Evolutionary conservation across 2,329 filamentous ascomycete genomes (phyloP).

Genomic region (Fusarium neocosmosporiellum): DNA sequence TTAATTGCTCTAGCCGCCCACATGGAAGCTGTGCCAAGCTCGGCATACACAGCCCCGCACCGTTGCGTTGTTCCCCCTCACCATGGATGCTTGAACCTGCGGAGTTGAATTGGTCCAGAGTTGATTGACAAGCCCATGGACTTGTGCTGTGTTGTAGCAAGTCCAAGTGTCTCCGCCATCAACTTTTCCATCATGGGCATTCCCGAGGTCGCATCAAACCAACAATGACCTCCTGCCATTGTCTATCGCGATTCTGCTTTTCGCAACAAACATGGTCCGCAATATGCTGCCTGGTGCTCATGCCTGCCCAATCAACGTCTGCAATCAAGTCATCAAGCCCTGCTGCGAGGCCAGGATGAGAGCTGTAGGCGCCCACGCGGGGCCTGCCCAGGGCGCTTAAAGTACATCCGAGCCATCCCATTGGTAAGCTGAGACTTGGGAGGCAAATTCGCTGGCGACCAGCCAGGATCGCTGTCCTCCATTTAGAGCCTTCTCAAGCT

Average conservation of each 20-base stretch:
- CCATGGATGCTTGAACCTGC: background rate
- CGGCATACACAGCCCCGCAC: slow-evolving; percentile 32
- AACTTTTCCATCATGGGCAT: background rate
- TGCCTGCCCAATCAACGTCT: slow-evolving; percentile 23
- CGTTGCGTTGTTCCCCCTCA: slow-evolving; percentile 11
- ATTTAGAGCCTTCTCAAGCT: slow-evolving; percentile 12
- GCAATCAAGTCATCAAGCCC: slow-evolving; percentile 15
- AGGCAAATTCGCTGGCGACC: slow-evolving; percentile 19
- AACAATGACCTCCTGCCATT: background rate
- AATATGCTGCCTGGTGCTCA: background rate
- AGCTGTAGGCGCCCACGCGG: slow-evolving; percentile 34
- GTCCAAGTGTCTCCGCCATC: background rate
- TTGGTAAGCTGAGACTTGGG: slow-evolving; percentile 19
- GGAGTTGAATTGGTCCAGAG: background rate
- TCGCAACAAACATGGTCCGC: background rate
- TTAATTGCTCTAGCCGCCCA: slow-evolving; percentile 34
- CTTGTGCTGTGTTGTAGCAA: background rate
- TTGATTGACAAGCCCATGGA: background rate
- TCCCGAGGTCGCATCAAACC: background rate
- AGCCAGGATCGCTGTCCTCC: slow-evolving; percentile 15
- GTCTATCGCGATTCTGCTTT: background rate
- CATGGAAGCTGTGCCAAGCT: slow-evolving; percentile 30
- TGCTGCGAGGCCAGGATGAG: slow-evolving; percentile 9
- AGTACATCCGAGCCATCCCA: slow-evolving; percentile 6
- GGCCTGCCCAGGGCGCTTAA: slow-evolving; percentile 27